Evolutionary conservation across 108 stramenopile species (phyloP), one percentile per base, ranked within the genome.

Genomic region (Bacterosira constricta): DNA sequence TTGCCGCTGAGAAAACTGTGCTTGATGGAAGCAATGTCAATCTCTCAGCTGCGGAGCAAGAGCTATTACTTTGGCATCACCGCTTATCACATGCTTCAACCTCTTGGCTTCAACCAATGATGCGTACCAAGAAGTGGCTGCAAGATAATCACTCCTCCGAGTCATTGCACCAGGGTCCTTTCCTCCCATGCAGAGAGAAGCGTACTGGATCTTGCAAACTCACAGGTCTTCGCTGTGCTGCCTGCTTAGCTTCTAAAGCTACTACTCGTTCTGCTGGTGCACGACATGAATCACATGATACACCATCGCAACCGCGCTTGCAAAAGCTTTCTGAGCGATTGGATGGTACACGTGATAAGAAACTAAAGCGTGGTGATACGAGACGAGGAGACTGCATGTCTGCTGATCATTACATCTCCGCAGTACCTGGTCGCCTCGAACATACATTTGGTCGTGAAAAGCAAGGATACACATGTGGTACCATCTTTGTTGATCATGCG

Each of bases 401-500:
- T 4, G 34, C 62, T 25, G 83, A 87, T 53, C 71, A 73, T 21
- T 83, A 69, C 45, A 23, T 56, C 13, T n/a, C n/a, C n/a, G n/a
- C n/a, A n/a, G n/a, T n/a, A n/a, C n/a, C n/a, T n/a, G 86, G 86
- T 20, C 69, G 76, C 1, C 66, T 79, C 0, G 29, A 26, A 1
- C 52, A 77, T 17, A 59, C 76, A 0, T 58, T 32, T 44, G 84
- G 84, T 12, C 10, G 47, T 0, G 29, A 18, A 3, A 25, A 25
- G 0, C 17, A 54, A 4, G 56, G 50, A 21, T 36, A 52, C 18
- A 37, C n/a, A 11, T 66, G 84, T 11, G 87, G 87, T 5, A 67
- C 83, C 1, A 61, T 87, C 9, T 87, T 82, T 35, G 32, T 51
- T 18, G 83, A 87, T 38, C 71, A 79, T 49, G 74, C 76, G 1